A percentile compares a stretch with the other conserved stretches of the same genome.
phyloP scores from a whole-genome alignment of 306 rosid genomes.

The Lathyrus aphaca region DNA sequence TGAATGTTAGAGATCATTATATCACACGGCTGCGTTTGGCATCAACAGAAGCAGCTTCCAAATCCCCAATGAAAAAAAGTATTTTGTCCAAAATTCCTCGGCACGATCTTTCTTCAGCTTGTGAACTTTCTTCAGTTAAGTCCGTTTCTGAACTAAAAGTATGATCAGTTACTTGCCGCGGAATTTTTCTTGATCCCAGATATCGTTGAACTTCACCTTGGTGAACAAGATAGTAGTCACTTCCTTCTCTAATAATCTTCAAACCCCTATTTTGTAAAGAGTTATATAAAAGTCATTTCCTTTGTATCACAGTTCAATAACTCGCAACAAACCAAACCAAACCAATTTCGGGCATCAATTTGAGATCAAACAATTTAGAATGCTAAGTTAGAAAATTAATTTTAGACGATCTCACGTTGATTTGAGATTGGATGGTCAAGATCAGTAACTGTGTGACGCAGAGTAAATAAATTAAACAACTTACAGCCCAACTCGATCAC shows the following conservation, averaged over 20 bases:
- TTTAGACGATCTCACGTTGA: too few species aligned
- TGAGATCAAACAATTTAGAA: too few species aligned
- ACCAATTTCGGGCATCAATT: too few species aligned
- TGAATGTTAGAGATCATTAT: slow-evolving; percentile 31
- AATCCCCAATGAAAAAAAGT: slow-evolving; percentile 78
- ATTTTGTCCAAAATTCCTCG: slow-evolving; percentile 72
- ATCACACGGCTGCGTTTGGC: slow-evolving; percentile 61
- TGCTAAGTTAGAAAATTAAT: too few species aligned
- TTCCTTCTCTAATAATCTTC: slow-evolving; percentile 74
- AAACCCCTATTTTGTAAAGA: slow-evolving; percentile 58
- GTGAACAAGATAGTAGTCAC: slow-evolving; percentile 73
- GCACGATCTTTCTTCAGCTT: slow-evolving; percentile 52
- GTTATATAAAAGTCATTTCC: slow-evolving; percentile 16
- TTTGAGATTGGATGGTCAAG: too few species aligned
- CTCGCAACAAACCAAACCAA: too few species aligned
- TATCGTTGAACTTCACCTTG: slow-evolving; percentile 69
- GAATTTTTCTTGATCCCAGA: slow-evolving; percentile 63
- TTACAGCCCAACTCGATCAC: slow-evolving; percentile 75
- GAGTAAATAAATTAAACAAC: slow-evolving; percentile 38
- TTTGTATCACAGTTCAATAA: not conserved
- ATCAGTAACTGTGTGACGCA: not conserved
- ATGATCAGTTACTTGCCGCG: slow-evolving; percentile 36
- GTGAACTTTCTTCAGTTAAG: slow-evolving; percentile 39
- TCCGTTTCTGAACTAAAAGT: slow-evolving; percentile 40
- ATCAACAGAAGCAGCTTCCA: slow-evolving; percentile 72